Evolutionary conservation across 2,329 filamentous ascomycete species (phyloP).

Genomic region (Colletotrichum sp.): DNA sequence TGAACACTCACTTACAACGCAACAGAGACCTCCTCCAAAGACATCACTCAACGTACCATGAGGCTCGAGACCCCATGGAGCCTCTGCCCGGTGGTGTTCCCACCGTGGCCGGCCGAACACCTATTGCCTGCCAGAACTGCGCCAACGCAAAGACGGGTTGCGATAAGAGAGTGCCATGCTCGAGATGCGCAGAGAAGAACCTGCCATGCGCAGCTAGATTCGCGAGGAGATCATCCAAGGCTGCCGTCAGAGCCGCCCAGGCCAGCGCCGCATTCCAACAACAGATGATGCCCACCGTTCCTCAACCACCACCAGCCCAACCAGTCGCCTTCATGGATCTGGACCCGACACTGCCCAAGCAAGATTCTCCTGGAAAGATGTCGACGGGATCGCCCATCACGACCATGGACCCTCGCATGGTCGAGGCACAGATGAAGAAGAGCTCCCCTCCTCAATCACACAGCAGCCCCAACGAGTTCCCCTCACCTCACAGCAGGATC

Average conservation of each 20-base stretch:
- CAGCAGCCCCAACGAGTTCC: conserved; percentile 36
- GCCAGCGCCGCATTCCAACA: conserved; percentile 37
- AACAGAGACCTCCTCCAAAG: conserved; percentile 55
- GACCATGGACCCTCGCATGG: conserved; percentile 36
- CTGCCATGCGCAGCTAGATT: conserved; percentile 47
- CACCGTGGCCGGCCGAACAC: conserved; percentile 40
- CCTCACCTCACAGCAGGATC: conserved; percentile 40
- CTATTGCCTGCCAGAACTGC: conserved; percentile 44
- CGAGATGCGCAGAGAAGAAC: conserved; percentile 40
- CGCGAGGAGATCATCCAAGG: conserved; percentile 56
- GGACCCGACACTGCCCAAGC: conserved; percentile 29
- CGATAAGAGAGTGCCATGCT: conserved; percentile 42
- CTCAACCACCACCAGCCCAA: conserved; percentile 22
- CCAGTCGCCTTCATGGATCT: conserved; percentile 43
- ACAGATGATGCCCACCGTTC: conserved; percentile 23
- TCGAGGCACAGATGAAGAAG: conserved; percentile 31
- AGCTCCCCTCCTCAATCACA: conserved; percentile 37
- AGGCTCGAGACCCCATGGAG: conserved; percentile 51
- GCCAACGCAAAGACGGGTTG: conserved; percentile 44
- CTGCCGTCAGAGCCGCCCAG: conserved; percentile 47
- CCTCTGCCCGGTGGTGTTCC: conserved; percentile 46
- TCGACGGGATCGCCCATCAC: conserved; percentile 32
- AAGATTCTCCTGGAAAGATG: conserved; percentile 28
- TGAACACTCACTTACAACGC: conserved; percentile 17
- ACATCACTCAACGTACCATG: conserved; percentile 57